Percentiles rank a stretch among this genome's conserved stretches.
Evolutionary conservation across 139 green algal genomes (phyloP).

Genomic region (Bryopsis sp.): DNA sequence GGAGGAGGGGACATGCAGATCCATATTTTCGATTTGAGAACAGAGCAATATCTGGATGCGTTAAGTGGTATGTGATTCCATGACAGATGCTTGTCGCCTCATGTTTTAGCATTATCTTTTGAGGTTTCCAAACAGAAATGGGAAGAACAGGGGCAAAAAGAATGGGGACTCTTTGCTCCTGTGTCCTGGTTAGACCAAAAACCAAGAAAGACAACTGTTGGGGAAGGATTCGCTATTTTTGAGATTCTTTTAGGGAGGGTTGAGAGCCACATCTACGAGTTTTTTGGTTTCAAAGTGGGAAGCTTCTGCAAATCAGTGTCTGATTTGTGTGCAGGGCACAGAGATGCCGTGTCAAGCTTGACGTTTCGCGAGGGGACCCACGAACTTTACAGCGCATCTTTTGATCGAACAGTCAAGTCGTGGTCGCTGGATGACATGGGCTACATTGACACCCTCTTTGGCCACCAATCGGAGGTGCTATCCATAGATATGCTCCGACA

Average conservation of each 20-base stretch:
- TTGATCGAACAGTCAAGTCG: conserved; percentile 78
- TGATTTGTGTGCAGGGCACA: conserved; percentile 40
- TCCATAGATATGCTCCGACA: conserved; percentile 51
- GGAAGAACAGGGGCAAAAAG: no score
- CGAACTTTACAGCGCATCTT: conserved; percentile 62
- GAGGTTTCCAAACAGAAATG: no score
- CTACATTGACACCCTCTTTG: conserved; percentile 94
- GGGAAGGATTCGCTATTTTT: no score
- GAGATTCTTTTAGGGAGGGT: no score
- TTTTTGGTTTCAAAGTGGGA: no score
- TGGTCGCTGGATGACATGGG: conserved; percentile 87
- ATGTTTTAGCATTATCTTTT: no score
- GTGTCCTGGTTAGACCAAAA: no score
- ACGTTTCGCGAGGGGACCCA: conserved; percentile 74
- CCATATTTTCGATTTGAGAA: not conserved
- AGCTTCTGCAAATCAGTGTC: no score
- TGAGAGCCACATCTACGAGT: no score
- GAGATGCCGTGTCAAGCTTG: conserved; percentile 61
- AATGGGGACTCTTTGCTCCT: no score
- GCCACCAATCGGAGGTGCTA: conserved; percentile 69
- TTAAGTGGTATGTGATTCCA: not conserved
- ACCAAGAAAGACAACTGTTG: no score
- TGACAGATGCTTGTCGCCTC: no score
- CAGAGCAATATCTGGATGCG: not conserved
- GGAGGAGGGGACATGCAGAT: not conserved